Percentiles rank a stretch among this genome's conserved stretches.
These are phyloP conservation scores for Trichosphaerium sp. DNA, from an alignment of 78 protist genomes.

Conservation along the genomic window DNA sequence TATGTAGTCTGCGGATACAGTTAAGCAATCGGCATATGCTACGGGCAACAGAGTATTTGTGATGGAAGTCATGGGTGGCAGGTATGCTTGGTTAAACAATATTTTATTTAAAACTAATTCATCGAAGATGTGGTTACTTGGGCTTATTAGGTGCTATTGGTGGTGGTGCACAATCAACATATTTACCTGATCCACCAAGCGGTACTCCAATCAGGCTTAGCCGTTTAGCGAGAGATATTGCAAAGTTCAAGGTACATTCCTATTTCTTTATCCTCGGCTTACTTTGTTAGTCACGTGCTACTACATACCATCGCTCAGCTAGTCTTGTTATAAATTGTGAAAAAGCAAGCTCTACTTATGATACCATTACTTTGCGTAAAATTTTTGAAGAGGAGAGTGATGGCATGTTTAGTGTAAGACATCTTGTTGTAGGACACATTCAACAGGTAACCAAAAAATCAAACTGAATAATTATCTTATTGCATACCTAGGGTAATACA, in stretches of 20 bases:
- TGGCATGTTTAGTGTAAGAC: slow-evolving; percentile 21
- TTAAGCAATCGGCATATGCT: slow-evolving; percentile 51
- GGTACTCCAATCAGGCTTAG: not conserved
- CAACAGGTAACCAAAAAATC: slow-evolving; percentile 43
- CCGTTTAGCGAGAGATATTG: not conserved
- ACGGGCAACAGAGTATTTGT: slow-evolving; percentile 51
- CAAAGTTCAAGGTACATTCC: slow-evolving; percentile 2
- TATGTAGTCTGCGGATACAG: slow-evolving; percentile 41
- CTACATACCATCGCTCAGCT: slow-evolving; percentile 1
- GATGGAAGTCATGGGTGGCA: slow-evolving; percentile 58
- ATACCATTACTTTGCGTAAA: slow-evolving; percentile 22
- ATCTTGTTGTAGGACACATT: slow-evolving; percentile 46
- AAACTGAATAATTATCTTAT: not conserved
- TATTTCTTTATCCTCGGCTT: slow-evolving; percentile 23
- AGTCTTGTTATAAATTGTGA: slow-evolving; percentile 35
- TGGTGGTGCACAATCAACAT: slow-evolving; percentile 40
- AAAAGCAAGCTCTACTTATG: slow-evolving; percentile 15
- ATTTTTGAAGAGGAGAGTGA: slow-evolving; percentile 37
- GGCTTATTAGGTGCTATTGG: slow-evolving; percentile 25
- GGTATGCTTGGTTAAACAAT: not conserved
- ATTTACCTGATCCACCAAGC: slow-evolving; percentile 43
- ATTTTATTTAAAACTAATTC: not conserved
- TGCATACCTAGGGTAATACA: not conserved
- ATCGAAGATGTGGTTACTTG: slow-evolving; percentile 44
- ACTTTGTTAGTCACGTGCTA: slow-evolving; percentile 4